Base-by-base conservation (phyloP, 164 flowering plant species). In the Annona squamosa region DNA sequence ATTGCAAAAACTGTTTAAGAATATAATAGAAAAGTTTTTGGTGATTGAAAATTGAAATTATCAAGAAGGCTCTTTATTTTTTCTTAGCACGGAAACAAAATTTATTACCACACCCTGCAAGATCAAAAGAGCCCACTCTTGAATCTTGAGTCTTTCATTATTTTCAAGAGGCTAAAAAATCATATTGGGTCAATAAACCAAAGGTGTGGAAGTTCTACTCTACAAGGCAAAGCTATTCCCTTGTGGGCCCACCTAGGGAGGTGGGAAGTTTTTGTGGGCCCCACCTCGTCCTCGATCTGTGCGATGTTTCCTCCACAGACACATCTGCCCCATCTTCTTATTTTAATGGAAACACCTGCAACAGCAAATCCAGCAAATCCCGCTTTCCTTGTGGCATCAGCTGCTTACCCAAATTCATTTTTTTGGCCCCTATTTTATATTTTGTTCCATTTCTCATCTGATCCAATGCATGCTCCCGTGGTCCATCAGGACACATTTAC, bases 321-420 rank as follows among this genome's bases (percentile, higher is more conserved):
- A 57, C 76, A 63, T 42, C 66, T 56, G 9, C 9, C 59, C 59
- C 59, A 5, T 52, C 63, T 70, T 66, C 43, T 62, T 68, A n/a
- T 47, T 70, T 56, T 68, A 73, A 61, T 67, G 56, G 26, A 56
- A 73, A 68, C 63, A 70, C 63, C 73, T 65, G 41, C 66, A 62
- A 72, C 74, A 81, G 48, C 74, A 73, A 73, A 80, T 80, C 83
- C 72, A 80, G 83, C 80, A 80, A 77, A 81, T 81, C 83, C 80
- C 79, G 77, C 72, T 67, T 66, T 67, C 46, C 48, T 52, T 78
- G 79, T 73, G 18, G 5, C 13, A 52, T 4, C 56, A 62, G 26
- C 65, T n/a, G 4, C 26, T 9, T 18, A 3, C 6, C 26, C 6
- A 2, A 12, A 4, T 63, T 63, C 26, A 26, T 41, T 18, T 17